Conservation (phyloP, 2,329 filamentous ascomycete species). For the Calcarisporium arbuscula region DNA sequence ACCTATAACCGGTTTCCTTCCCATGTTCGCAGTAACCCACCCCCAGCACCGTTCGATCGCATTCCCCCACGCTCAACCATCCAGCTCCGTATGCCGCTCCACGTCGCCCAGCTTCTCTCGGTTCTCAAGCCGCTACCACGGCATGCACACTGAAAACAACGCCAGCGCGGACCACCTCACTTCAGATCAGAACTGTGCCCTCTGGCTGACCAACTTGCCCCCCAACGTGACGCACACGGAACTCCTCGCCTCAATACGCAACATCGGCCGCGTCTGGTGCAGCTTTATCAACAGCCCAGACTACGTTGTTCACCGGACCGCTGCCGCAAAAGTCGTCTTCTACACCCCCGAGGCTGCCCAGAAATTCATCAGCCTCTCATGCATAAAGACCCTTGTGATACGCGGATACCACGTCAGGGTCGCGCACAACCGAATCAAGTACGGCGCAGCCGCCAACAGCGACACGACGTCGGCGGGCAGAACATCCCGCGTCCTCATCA, state of each 20-base stretch:
- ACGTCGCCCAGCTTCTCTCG: constrained; percentile 20
- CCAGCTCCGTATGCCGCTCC: not conserved
- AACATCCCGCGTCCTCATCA: constrained; percentile 42
- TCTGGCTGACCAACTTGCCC: constrained; percentile 48
- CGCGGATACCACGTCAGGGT: constrained; percentile 30
- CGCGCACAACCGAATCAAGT: constrained; percentile 43
- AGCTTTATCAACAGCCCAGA: constrained; percentile 45
- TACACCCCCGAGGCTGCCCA: constrained; percentile 35
- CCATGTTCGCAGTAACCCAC: constrained; percentile 16
- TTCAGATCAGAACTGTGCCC: constrained; percentile 37
- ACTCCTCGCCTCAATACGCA: constrained; percentile 37
- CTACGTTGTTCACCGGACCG: constrained; percentile 24
- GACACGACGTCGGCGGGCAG: constrained; percentile 16
- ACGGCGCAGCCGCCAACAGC: constrained; percentile 16
- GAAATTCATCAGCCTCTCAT: constrained; percentile 17
- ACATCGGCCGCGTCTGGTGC: constrained; percentile 45
- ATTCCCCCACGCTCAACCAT: not conserved
- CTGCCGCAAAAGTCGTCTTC: constrained; percentile 45
- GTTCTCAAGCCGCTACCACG: constrained; percentile 30
- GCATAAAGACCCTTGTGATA: constrained; percentile 27
- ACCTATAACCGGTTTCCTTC: constrained; percentile 12
- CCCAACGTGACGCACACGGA: constrained; percentile 32
- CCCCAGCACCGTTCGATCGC: constrained; percentile 6
- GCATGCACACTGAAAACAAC: constrained; percentile 28
- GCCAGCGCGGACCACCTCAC: constrained; percentile 25